Percentiles rank a stretch among this genome's conserved stretches.
Evolutionary conservation across 306 rosid genomes (phyloP).

Genomic region (Rosa rugosa): DNA sequence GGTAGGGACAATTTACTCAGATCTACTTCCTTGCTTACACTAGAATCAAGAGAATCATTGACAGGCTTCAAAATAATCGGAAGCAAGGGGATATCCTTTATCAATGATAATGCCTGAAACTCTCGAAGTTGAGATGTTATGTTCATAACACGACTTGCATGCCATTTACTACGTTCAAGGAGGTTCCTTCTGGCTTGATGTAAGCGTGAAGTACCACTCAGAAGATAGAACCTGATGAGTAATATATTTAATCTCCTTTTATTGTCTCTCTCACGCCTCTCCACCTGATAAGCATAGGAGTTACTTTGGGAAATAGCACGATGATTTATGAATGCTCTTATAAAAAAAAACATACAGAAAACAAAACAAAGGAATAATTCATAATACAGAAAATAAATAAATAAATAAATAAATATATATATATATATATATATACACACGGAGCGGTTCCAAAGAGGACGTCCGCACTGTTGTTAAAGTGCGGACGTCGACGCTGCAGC

Average conservation of each 20-base stretch:
- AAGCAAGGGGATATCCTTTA: conserved; percentile 76
- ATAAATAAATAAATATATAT: too few species aligned
- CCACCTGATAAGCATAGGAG: conserved; percentile 70
- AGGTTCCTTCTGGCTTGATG: conserved; percentile 87
- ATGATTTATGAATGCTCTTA: background rate
- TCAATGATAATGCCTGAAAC: conserved; percentile 87
- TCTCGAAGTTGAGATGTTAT: conserved; percentile 89
- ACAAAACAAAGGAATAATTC: background rate
- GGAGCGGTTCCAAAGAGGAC: too few species aligned
- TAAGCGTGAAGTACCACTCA: conserved; percentile 78
- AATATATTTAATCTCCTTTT: conserved; percentile 61
- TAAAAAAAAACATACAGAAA: background rate
- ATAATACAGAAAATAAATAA: background rate
- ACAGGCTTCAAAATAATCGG: conserved; percentile 69
- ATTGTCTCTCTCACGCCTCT: conserved; percentile 88
- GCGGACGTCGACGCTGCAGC: too few species aligned
- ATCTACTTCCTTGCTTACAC: conserved; percentile 47
- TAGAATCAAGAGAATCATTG: conserved; percentile 37
- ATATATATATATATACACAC: background rate
- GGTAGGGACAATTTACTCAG: conserved; percentile 70
- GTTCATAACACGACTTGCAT: conserved; percentile 86
- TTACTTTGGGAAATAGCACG: conserved; percentile 6
- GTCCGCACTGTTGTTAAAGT: too few species aligned
- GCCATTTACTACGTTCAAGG: conserved; percentile 93
- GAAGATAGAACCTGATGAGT: conserved; percentile 74